phyloP scores from a whole-genome alignment of 2,329 filamentous ascomycete genomes.

The Trichocomaceae sp. region DNA sequence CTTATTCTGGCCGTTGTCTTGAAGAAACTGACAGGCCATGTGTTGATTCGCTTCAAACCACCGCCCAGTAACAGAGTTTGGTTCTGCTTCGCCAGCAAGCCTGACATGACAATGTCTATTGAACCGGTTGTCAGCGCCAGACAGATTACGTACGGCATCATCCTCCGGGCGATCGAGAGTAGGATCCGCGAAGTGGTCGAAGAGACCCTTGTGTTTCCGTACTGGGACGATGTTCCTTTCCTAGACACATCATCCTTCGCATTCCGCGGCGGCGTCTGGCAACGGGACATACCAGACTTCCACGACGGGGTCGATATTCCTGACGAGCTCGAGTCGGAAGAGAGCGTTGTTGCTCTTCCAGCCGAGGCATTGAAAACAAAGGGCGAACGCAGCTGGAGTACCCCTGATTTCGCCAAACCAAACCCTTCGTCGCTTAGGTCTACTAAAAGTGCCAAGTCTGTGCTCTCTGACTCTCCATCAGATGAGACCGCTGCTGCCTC shows the following conservation, averaged over 20 bases:
- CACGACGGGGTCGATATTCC: constrained; percentile 33
- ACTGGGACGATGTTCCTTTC: constrained; percentile 95
- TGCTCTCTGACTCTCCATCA: constrained; percentile 18
- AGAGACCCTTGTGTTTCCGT: constrained; percentile 83
- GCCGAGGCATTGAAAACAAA: constrained; percentile 26
- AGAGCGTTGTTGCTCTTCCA: constrained; percentile 17
- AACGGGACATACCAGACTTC: constrained; percentile 40
- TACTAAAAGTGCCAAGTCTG: constrained; percentile 24
- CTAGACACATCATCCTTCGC: constrained; percentile 69
- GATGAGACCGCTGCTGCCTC: constrained; percentile 22
- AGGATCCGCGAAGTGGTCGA: constrained; percentile 89
- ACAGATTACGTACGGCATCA: constrained; percentile 90
- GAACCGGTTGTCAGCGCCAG: constrained; percentile 92
- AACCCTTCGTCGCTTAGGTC: constrained; percentile 20
- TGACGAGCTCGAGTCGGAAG: constrained; percentile 26
- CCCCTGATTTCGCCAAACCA: constrained; percentile 25
- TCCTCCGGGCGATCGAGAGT: constrained; percentile 88
- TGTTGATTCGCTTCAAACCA: constrained; percentile 81
- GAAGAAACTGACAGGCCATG: constrained; percentile 77
- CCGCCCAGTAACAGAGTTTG: constrained; percentile 94
- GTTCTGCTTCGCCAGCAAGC: constrained; percentile 90
- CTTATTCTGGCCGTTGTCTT: constrained; percentile 79
- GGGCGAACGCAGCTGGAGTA: constrained; percentile 30
- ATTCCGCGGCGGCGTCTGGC: constrained; percentile 81
- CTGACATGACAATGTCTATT: constrained; percentile 87